Percentiles rank a stretch among this genome's conserved stretches.
phyloP scores from a whole-genome alignment of 371 early-diverging fungal species.

The Mucor racemosus region DNA sequence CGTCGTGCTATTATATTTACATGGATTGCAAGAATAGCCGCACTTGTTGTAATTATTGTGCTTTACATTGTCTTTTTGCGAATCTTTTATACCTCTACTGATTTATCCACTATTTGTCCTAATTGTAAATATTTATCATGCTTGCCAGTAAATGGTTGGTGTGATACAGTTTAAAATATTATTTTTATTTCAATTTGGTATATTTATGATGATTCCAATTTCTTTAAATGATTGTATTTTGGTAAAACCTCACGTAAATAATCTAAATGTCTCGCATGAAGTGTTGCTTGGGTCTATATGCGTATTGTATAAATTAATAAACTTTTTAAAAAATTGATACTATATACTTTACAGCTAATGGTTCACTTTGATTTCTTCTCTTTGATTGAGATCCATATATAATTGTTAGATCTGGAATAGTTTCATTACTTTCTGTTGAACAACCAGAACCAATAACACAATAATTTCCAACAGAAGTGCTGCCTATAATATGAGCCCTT shows the following conservation, averaged over 20 bases:
- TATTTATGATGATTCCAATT: conserved; percentile 31
- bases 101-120: conserved; percentile 39
- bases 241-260: conserved; percentile 71
- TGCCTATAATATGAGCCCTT: conserved; percentile 64
- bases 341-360: conserved; percentile 26
- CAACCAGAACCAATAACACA: conserved; percentile 80
- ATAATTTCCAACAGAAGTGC: conserved; percentile 69
- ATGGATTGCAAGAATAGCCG: conserved; percentile 37
- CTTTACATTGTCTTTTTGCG: conserved; percentile 40
- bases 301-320: neutral
- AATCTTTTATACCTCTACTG: conserved; percentile 51
- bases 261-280: conserved; percentile 77
- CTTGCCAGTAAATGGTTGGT: conserved; percentile 38
- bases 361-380: conserved; percentile 58
- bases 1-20: conserved; percentile 39
- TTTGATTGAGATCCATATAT: conserved; percentile 68
- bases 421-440: conserved; percentile 67
- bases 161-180: conserved; percentile 17
- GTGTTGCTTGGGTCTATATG: conserved; percentile 53
- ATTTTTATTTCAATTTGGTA: neutral
- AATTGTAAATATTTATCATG: conserved; percentile 44
- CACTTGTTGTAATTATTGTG: conserved; percentile 39
- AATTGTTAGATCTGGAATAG: conserved; percentile 67
- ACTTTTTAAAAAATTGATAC: neutral
- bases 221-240: conserved; percentile 67